These are phyloP conservation scores for Picochlorum sp. DNA, from an alignment of 139 green algal genomes.

Conservation along the genomic window DNA sequence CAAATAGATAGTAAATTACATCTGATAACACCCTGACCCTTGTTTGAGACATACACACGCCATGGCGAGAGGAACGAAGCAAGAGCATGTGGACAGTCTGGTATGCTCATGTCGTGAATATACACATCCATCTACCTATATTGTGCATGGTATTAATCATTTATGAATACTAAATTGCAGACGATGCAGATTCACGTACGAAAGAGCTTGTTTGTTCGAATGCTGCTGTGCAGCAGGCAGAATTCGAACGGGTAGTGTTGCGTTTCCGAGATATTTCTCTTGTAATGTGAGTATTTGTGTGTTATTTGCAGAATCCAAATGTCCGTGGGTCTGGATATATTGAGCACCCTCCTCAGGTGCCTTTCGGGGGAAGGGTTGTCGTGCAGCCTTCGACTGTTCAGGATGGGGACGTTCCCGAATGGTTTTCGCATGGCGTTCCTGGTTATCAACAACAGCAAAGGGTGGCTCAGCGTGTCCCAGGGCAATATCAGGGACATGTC, in stretches of 20 bases:
- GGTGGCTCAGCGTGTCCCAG: neutral
- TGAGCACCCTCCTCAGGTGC: slow-evolving; percentile 38
- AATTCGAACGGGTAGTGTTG: neutral
- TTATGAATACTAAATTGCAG: neutral
- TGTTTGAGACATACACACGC: too few relatives aligned
- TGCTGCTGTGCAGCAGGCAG: neutral
- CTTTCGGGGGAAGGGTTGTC: slow-evolving; percentile 30
- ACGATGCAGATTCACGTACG: neutral
- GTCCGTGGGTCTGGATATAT: slow-evolving; percentile 39
- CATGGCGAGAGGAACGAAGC: neutral
- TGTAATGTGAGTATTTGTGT: neutral
- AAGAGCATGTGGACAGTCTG: slow-evolving; percentile 1
- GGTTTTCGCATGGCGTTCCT: slow-evolving; percentile 6
- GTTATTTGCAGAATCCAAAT: slow-evolving; percentile 31
- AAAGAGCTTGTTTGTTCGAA: too few relatives aligned
- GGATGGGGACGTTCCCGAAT: slow-evolving; percentile 19
- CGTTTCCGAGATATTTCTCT: neutral
- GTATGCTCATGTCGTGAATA: neutral
- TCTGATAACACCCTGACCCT: too few relatives aligned
- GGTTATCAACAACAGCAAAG: neutral
- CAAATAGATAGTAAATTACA: too few relatives aligned
- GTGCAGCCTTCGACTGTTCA: slow-evolving; percentile 33
- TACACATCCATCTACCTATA: too few relatives aligned
- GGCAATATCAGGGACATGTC: neutral
- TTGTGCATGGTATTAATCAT: neutral